Evolutionary conservation across 2,329 filamentous ascomycete genomes (phyloP).

Genomic region (Paracorniculantispora psalliotae): DNA sequence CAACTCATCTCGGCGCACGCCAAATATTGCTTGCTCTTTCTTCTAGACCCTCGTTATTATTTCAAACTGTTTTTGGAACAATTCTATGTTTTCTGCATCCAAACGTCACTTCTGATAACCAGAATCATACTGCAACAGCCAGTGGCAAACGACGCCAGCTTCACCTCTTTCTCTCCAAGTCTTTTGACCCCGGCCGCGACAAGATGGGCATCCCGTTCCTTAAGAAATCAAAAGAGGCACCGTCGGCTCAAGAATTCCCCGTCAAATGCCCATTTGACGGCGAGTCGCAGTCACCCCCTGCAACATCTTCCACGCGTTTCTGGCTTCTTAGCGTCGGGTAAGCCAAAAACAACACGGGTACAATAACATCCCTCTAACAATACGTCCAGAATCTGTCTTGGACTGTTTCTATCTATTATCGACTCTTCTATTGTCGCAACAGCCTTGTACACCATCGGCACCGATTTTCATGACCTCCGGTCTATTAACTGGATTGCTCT

Average conservation of each 20-base stretch:
- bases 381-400: constrained; percentile 39
- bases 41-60: not conserved
- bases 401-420: constrained; percentile 54
- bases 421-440: constrained; percentile 58
- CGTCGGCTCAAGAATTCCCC: not conserved
- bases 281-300: not conserved
- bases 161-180: not conserved
- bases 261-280: not conserved
- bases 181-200: not conserved
- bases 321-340: constrained; percentile 14
- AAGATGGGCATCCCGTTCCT: not conserved
- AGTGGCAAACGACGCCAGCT: not conserved
- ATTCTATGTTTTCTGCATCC: not conserved
- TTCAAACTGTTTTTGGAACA: not conserved
- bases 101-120: not conserved
- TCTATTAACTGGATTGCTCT: constrained; percentile 51
- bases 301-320: constrained; percentile 1
- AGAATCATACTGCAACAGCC: not conserved
- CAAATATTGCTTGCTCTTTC: not conserved
- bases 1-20: not conserved
- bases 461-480: constrained; percentile 42
- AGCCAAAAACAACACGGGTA: not conserved
- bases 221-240: not conserved
- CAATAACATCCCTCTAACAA: not conserved
- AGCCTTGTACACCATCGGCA: constrained; percentile 50